These are phyloP conservation scores for Dichomitus squalens DNA, from an alignment of 1,284 basidiomycete species.

Conservation along the genomic window DNA sequence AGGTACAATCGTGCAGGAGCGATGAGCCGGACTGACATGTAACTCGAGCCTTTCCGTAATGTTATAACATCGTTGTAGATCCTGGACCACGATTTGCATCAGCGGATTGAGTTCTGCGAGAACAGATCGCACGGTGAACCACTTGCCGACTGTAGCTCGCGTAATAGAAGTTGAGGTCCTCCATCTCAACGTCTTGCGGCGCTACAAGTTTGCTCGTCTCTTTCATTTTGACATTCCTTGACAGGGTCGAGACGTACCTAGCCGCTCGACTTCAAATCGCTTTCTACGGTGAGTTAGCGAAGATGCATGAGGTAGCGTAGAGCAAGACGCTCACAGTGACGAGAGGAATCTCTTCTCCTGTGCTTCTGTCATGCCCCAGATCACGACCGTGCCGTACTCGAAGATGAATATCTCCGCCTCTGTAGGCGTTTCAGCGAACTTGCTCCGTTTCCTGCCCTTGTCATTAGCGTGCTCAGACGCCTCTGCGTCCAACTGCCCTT, in stretches of 20 bases:
- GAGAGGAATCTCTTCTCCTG: conserved; percentile 90
- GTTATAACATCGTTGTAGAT: conserved; percentile 99
- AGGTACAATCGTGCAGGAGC: conserved; percentile 15
- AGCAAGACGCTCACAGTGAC: conserved; percentile 68
- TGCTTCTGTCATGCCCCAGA: conserved; percentile 95
- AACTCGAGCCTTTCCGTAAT: conserved; percentile 90
- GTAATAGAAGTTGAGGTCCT: conserved; percentile 97
- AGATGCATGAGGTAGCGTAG: background rate
- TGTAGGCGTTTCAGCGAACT: conserved; percentile 65
- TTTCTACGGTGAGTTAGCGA: conserved; percentile 55
- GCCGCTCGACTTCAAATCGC: conserved; percentile 89
- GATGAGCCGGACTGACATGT: conserved; percentile 68
- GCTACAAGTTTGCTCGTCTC: conserved; percentile 44
- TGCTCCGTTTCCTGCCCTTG: conserved; percentile 52
- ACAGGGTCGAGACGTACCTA: conserved; percentile 50
- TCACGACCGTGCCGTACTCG: conserved; percentile 91
- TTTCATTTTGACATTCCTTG: background rate
- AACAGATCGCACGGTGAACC: conserved; percentile 12
- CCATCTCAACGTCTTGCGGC: conserved; percentile 87
- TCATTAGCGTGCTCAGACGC: conserved; percentile 34
- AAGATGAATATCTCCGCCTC: conserved; percentile 93
- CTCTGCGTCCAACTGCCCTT: conserved; percentile 25
- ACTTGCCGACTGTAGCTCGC: conserved; percentile 91
- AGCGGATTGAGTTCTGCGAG: background rate
- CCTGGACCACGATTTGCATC: conserved; percentile 40